phyloP scores from a whole-genome alignment of 495 filamentous ascomycete species.

The Penicillium daleae region DNA sequence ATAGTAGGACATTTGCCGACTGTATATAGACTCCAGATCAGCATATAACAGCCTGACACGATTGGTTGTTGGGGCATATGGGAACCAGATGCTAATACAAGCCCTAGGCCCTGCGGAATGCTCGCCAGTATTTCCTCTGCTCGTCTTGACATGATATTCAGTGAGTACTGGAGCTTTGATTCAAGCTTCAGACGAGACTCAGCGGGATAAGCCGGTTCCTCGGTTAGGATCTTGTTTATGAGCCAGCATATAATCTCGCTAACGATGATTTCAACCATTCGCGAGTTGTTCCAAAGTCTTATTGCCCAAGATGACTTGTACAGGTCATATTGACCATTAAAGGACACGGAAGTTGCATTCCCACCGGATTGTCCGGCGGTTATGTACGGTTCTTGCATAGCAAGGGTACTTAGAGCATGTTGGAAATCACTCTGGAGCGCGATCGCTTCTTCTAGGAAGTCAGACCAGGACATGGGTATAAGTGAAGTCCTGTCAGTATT shows the following conservation, averaged over 20 bases:
- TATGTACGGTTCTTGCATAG: slow-evolving; percentile 32
- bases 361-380: slow-evolving; percentile 12
- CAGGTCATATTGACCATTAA: slow-evolving; percentile 27
- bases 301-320: slow-evolving; percentile 30
- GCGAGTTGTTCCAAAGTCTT: slow-evolving; percentile 36
- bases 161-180: slow-evolving; percentile 14
- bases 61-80: too few relatives aligned
- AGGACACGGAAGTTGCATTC: slow-evolving; percentile 15
- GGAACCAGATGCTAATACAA: slow-evolving; percentile 13
- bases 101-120: slow-evolving; percentile 46
- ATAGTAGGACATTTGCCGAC: slow-evolving; percentile 33
- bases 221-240: slow-evolving; percentile 22
- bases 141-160: slow-evolving; percentile 35
- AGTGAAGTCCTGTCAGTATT: slow-evolving; percentile 4
- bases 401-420: slow-evolving; percentile 13
- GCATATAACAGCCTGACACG: slow-evolving; percentile 37
- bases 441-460: slow-evolving; percentile 25
- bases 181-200: slow-evolving; percentile 24
- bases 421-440: slow-evolving; percentile 24
- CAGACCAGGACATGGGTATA: slow-evolving; percentile 14
- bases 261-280: slow-evolving; percentile 29
- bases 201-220: slow-evolving; percentile 7
- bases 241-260: slow-evolving; percentile 27
- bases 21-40: slow-evolving; percentile 41
- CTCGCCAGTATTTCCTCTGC: slow-evolving; percentile 49